Base-by-base conservation (phyloP, 1,284 basidiomycete genomes). In the Pseudozyma tsukubaensis region DNA sequence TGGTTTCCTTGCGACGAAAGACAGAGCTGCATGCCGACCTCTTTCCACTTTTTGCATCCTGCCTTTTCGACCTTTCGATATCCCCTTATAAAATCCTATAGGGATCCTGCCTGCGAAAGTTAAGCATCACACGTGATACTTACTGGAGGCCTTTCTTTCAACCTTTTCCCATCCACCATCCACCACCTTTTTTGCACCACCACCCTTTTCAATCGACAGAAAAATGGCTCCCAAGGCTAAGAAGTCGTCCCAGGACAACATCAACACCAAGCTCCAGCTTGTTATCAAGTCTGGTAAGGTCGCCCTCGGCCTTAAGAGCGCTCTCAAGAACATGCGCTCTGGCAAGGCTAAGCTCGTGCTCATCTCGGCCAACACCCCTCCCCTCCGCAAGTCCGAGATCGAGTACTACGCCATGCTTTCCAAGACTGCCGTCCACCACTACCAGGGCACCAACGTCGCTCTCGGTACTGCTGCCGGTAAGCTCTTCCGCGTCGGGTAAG, bases 361-460 rank as follows among this genome's bases (percentile, higher is more conserved):
- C 86, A 98, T 99, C 86, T 94, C 96, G 84, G 95, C 94, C 83
- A 99, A 99, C 89, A 97, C 94, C 88, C 97, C 96, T 66, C 97
- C 97, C 75, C 90, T 99, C 78, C 93, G 97, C 87, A 97, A 97
- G 87, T 97, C 95, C 66, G 97, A 99, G 90, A 89, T 99, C 75
- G 97, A 99, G 89, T 99, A 99, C 90, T 99, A 99, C 87, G 97
- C 97, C 88, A 99, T 99, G 96, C 89, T 99, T 83, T 88, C 80
- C 70, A 97, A 97, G 89, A 97, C 95, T 67, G 90, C 91, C 72
- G 94, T 97, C 56, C 95, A 97, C 88, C 95, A 97, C 89, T 97
- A 80, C 81, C 82, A 92, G 81, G 96, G 96, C 81, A 94, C 94
- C 79, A 99, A 99, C 86, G 79, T 94, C 95, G 93, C 96, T 68